phyloP scores from a whole-genome alignment of 768 basidiomycete genomes.

The Tylopilus cervinicoccineus region DNA sequence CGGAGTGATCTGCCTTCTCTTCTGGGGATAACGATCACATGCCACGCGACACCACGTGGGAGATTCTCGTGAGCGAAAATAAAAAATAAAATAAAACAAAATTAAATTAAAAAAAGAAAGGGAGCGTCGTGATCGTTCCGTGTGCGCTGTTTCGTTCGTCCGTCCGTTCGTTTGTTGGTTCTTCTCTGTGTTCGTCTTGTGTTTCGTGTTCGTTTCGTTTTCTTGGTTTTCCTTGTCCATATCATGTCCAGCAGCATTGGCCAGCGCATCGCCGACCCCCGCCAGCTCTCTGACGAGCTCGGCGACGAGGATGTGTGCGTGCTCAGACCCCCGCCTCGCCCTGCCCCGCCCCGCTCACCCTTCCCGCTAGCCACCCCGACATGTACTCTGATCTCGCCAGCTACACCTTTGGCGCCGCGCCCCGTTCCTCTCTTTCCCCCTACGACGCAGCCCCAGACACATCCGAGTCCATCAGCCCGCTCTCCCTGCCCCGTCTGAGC shows the following conservation, averaged over 20 bases:
- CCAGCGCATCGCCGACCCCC: constrained; percentile 28
- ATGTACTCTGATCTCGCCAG: constrained; percentile 39
- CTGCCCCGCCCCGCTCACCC: background rate
- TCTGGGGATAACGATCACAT: constrained; percentile 5
- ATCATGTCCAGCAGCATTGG: constrained; percentile 20
- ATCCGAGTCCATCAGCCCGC: constrained; percentile 35
- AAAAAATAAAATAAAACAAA: constrained; percentile 3
- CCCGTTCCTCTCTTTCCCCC: constrained; percentile 18
- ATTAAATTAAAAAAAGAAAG: constrained; percentile 7
- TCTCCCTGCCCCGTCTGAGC: constrained; percentile 28
- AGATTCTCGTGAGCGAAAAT: constrained; percentile 5
- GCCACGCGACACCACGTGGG: constrained; percentile 27
- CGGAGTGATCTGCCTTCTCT: background rate
- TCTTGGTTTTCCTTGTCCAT: constrained; percentile 10
- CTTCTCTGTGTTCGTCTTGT: background rate
- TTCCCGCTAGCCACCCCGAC: background rate
- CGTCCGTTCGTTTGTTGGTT: background rate
- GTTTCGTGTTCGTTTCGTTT: background rate
- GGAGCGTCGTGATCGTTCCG: background rate
- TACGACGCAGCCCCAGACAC: constrained; percentile 13
- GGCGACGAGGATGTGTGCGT: constrained; percentile 10
- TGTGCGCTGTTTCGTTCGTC: background rate
- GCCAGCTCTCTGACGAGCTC: constrained; percentile 26
- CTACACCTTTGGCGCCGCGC: constrained; percentile 40
- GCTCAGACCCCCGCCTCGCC: background rate